Base-by-base conservation (phyloP, 495 filamentous ascomycete genomes). In the Patellaria atrata region DNA sequence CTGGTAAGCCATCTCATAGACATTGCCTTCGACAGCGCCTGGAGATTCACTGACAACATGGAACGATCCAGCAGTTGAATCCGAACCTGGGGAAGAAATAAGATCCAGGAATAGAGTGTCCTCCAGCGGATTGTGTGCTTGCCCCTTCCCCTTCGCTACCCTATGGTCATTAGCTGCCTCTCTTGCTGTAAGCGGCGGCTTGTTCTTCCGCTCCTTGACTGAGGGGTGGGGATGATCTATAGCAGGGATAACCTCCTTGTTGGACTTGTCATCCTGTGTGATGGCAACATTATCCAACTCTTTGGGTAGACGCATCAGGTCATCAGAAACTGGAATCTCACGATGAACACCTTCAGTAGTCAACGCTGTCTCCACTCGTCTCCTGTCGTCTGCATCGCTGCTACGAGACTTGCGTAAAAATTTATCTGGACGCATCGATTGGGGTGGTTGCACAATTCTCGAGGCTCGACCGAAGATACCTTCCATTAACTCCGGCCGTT, bases 1-100 rank as follows among this genome's bases (percentile, higher is more conserved):
- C 25, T 78, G 70, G 47, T 92, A 96, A 3, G 87, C 87, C 0
- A 67, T 72, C 43, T 92, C 83, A 51, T 92, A 94, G 27, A 94
- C 75, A 44, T 86, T 73, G 42, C 82, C 78, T 27, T 87, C 81
- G 4, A 77, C 77, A 5, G 73, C 76, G 1, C 73, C 71, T 6
- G 84, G 86, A 6, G 79, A 85, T 48, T 94, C 84, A 34, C 79
- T 79, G 25, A 94, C 74, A 12, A 77, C 30, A 15, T 12, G 38
- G 17, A 13, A 14, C 19, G 31, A 18, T 3, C 17, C 11, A 17
- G 36, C n/a, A 4, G 9, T 22, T 23, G 67, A 54, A 5, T 60
- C 53, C 8, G 60, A 60, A 27, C 70, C 70, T n/a, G n/a, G n/a
- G n/a, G n/a, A n/a, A 2, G 73, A 67, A 3, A 82, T 83, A 43